Base-by-base conservation (phyloP, 441 rosid species). In the Gossypium gossypioides region DNA sequence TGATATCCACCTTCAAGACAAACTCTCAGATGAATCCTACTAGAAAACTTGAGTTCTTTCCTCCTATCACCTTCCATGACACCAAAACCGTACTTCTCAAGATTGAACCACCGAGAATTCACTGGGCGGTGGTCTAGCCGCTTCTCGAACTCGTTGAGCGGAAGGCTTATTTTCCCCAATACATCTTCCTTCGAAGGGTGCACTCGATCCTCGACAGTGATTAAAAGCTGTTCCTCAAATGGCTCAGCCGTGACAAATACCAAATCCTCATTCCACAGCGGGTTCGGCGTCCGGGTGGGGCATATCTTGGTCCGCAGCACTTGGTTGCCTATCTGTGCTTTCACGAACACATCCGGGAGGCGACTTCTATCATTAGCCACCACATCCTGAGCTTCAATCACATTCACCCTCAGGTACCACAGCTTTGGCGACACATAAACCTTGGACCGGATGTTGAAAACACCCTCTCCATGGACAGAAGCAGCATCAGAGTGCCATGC, bases 171-270 rank as follows among this genome's bases (percentile, higher is more conserved):
- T 80, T 82, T 88, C 42, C 97, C 98, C 6, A 92, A 73, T 0
- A 86, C 81, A 40, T 89, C 90, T 57, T 93, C 97, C 84, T 82
- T 89, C 0, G 90, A 73, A 7, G 84, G 74, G 65, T 87, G 87
- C 15, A 89, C 84, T 1, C 80, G 79, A 76, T 93, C 97, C 84
- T 91, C 98, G 1, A 91, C 83, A 0, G 92, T 85, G 54, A 91
- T 79, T 24, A 86, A 50, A 58, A 92, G 80, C 63, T 82, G 91
- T 77, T 92, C 98, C 77, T 92, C 98, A 51, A 91, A 92, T 15
- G 97, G 97, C 77, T 92, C 98, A 12, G 96, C 97, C 6, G 79
- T 91, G 9, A 92, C 96, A 25, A 91, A 93, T 27, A 93, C 89
- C 68, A 92, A 79, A 76, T 91, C 97, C 78, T 92, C 96, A 71